Percentiles rank a stretch among this genome's conserved stretches.
phyloP scores from a whole-genome alignment of 768 basidiomycete species.

The Naganishia friedmannii region DNA sequence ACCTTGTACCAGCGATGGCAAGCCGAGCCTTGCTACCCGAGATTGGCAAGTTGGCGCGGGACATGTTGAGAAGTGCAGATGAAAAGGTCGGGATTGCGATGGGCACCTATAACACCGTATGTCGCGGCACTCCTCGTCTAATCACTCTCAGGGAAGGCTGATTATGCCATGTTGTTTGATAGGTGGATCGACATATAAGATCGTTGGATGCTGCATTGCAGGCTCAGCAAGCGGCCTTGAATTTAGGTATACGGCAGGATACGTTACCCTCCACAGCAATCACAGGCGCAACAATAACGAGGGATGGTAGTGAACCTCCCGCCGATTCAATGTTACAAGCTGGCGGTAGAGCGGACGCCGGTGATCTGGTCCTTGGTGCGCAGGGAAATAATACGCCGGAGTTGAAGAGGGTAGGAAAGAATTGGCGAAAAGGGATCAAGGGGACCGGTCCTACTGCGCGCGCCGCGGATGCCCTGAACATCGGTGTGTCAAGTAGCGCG shows the following conservation, averaged over 20 bases:
- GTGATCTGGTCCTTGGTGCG: slow-evolving; percentile 48
- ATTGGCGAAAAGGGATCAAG: slow-evolving; percentile 23
- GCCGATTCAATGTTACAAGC: background rate
- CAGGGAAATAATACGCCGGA: slow-evolving; percentile 27
- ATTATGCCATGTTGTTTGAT: background rate
- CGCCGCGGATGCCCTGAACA: slow-evolving; percentile 5
- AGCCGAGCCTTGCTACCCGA: slow-evolving; percentile 37
- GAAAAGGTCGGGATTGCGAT: slow-evolving; percentile 51
- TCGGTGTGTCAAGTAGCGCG: slow-evolving; percentile 3
- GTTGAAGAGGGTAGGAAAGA: slow-evolving; percentile 33
- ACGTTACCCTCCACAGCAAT: slow-evolving; percentile 44
- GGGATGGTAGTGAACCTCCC: background rate
- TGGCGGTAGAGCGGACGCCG: slow-evolving; percentile 25
- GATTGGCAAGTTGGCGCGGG: slow-evolving; percentile 44
- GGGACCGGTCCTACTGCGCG: slow-evolving; percentile 1
- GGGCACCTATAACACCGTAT: slow-evolving; percentile 50
- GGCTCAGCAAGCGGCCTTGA: slow-evolving; percentile 46
- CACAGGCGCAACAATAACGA: slow-evolving; percentile 27
- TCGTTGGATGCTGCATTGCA: slow-evolving; percentile 48
- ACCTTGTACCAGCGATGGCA: slow-evolving; percentile 16
- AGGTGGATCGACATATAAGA: slow-evolving; percentile 52
- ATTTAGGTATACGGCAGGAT: slow-evolving; percentile 43
- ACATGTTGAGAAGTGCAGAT: slow-evolving; percentile 48
- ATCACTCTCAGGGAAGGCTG: background rate
- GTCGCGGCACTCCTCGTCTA: slow-evolving; percentile 3